phyloP scores from a whole-genome alignment of 129 eudicot genomes.

The Logfia minima region DNA sequence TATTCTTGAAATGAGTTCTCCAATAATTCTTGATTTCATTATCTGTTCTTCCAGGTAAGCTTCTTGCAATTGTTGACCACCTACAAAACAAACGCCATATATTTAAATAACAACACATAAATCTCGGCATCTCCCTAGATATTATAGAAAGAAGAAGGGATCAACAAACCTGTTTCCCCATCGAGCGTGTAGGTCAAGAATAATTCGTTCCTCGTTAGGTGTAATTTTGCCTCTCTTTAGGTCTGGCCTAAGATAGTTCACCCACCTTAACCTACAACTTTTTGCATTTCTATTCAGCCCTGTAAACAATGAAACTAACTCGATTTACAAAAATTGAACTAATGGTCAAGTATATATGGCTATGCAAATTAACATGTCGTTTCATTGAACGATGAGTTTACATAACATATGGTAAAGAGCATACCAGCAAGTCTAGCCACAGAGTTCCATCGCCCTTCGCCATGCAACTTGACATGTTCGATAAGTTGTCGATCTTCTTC shows the following conservation, averaged over 20 bases:
- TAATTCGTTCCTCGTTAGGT: constrained; percentile 66
- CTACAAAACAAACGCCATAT: constrained; percentile 29
- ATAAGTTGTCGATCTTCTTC: constrained; percentile 82
- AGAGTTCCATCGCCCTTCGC: constrained; percentile 96
- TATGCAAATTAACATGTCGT: not conserved
- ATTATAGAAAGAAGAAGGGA: not conserved
- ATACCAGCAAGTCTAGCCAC: constrained; percentile 77
- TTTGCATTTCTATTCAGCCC: constrained; percentile 90
- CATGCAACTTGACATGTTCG: constrained; percentile 76
- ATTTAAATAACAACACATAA: not conserved
- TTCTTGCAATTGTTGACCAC: constrained; percentile 91
- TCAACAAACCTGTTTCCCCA: constrained; percentile 82
- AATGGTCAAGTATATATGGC: not conserved
- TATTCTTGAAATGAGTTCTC: constrained; percentile 90
- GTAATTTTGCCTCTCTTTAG: constrained; percentile 89
- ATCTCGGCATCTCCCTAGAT: not conserved
- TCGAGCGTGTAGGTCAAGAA: constrained; percentile 73
- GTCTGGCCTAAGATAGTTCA: constrained; percentile 88
- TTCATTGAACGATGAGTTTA: not conserved
- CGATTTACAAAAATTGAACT: not conserved
- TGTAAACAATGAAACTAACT: constrained; percentile 23
- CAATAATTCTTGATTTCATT: constrained; percentile 88
- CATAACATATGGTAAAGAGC: not conserved
- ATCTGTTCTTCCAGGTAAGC: constrained; percentile 84
- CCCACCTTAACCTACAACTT: constrained; percentile 94